Conservation (phyloP, 1,284 basidiomycete species). For the Rhodotorula sp. region DNA sequence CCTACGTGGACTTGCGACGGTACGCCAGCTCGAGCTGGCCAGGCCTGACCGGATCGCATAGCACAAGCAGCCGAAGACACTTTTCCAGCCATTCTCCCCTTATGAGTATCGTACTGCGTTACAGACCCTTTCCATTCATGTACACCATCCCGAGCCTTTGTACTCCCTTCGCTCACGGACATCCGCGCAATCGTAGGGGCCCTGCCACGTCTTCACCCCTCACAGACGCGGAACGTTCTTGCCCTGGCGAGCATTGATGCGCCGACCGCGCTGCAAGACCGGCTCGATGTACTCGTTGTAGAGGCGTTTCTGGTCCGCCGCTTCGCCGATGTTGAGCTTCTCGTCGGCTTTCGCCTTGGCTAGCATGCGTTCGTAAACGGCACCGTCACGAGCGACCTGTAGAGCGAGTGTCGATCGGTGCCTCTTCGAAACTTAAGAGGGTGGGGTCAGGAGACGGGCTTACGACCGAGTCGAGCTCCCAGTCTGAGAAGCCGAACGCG, state of each 20-base stretch:
- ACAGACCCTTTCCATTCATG: too few relatives aligned
- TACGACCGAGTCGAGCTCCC: slow-evolving; percentile 67
- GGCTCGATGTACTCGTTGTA: slow-evolving; percentile 29
- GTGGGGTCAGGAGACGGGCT: slow-evolving; percentile 5
- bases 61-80: too few relatives aligned
- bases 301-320: slow-evolving; percentile 16
- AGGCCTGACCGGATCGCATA: neutral
- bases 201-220: neutral
- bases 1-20: slow-evolving; percentile 33
- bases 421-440: neutral
- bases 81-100: too few relatives aligned
- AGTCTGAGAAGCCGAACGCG: slow-evolving; percentile 72
- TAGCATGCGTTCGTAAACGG: slow-evolving; percentile 38
- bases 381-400: slow-evolving; percentile 26
- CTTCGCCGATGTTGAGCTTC: slow-evolving; percentile 24
- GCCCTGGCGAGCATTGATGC: neutral
- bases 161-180: too few relatives aligned
- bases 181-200: neutral
- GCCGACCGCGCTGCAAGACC: slow-evolving; percentile 23
- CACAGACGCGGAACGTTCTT: neutral
- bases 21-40: neutral
- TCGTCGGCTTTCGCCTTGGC: slow-evolving; percentile 30
- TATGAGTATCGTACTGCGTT: too few relatives aligned
- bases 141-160: too few relatives aligned
- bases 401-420: neutral